Conservation (phyloP, 768 basidiomycete genomes). For the Pisolithus microcarpus region DNA sequence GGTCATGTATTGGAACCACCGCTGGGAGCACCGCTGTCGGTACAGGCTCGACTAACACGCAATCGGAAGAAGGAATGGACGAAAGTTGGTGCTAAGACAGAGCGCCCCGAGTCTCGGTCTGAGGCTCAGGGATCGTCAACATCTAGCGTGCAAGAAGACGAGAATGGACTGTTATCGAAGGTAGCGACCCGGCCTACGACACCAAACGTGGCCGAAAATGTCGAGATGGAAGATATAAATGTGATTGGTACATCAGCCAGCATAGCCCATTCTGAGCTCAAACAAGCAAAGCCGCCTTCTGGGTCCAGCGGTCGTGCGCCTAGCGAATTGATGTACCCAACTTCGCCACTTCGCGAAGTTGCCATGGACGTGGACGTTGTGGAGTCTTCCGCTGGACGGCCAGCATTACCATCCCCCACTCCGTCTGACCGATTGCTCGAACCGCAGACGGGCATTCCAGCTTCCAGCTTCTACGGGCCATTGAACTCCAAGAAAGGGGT, state of each 20-base stretch:
- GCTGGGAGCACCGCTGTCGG: slow-evolving; percentile 23
- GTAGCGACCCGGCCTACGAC: slow-evolving; percentile 15
- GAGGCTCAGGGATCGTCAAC: slow-evolving; percentile 1
- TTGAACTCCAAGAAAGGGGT: not conserved
- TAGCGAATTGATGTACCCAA: slow-evolving; percentile 11
- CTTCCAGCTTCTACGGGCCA: slow-evolving; percentile 19
- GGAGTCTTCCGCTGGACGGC: not conserved
- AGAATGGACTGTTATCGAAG: slow-evolving; percentile 11
- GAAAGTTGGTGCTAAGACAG: not conserved
- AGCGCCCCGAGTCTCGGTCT: not conserved
- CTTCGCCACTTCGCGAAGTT: slow-evolving; percentile 8
- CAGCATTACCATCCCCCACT: not conserved
- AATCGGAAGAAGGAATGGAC: slow-evolving; percentile 15
- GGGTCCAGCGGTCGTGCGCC: slow-evolving; percentile 8
- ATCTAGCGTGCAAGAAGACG: slow-evolving; percentile 6
- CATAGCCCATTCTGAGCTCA: slow-evolving; percentile 13
- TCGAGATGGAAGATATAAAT: slow-evolving; percentile 9
- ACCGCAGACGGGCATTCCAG: slow-evolving; percentile 9
- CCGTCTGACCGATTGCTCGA: slow-evolving; percentile 3
- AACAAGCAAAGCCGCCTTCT: slow-evolving; percentile 5
- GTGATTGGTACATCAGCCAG: slow-evolving; percentile 2
- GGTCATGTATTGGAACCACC: slow-evolving; percentile 48
- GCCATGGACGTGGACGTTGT: slow-evolving; percentile 22
- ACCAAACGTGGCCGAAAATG: slow-evolving; percentile 11
- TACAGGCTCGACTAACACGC: slow-evolving; percentile 14